Conservation (phyloP, 495 filamentous ascomycete genomes). For the Talaromyces adpressus region DNA sequence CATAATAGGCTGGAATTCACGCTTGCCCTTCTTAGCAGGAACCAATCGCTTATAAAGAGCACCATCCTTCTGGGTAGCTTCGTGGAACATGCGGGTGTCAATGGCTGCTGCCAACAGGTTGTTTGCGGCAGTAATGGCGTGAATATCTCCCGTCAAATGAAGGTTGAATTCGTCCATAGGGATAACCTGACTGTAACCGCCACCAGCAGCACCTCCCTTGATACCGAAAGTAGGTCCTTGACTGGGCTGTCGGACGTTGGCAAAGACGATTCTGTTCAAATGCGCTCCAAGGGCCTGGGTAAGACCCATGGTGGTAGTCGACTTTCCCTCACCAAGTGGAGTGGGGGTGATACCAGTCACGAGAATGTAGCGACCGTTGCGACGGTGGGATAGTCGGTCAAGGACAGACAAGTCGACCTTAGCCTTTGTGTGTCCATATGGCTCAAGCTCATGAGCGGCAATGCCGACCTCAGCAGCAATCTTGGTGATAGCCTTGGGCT, state of each 20-base stretch:
- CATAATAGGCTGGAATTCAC: constrained; percentile 82
- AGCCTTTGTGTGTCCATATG: constrained; percentile 89
- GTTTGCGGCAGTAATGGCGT: constrained; percentile 94
- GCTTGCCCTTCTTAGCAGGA: constrained; percentile 81
- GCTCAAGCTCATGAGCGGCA: constrained; percentile 76
- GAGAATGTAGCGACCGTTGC: constrained; percentile 83
- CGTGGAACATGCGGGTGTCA: constrained; percentile 97
- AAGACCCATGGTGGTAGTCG: constrained; percentile 94
- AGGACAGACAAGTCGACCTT: constrained; percentile 82
- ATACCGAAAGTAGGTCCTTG: constrained; percentile 98
- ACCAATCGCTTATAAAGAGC: constrained; percentile 85
- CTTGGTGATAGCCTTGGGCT: constrained; percentile 78
- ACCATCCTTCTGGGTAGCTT: constrained; percentile 86
- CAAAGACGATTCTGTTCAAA: constrained; percentile 78
- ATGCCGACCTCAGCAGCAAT: constrained; percentile 86
- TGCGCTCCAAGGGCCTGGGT: constrained; percentile 92
- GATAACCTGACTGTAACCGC: constrained; percentile 97
- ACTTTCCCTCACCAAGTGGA: constrained; percentile 96
- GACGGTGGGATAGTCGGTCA: constrained; percentile 76
- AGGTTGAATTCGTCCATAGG: constrained; percentile 99
- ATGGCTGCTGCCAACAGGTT: constrained; percentile 98
- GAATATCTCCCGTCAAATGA: constrained; percentile 95
- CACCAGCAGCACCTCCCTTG: constrained; percentile 95
- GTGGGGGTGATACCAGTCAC: constrained; percentile 96
- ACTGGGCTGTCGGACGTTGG: constrained; percentile 94